Evolutionary conservation across 2,329 filamentous ascomycete species (phyloP).

Genomic region (Trichoderma polysporum): DNA sequence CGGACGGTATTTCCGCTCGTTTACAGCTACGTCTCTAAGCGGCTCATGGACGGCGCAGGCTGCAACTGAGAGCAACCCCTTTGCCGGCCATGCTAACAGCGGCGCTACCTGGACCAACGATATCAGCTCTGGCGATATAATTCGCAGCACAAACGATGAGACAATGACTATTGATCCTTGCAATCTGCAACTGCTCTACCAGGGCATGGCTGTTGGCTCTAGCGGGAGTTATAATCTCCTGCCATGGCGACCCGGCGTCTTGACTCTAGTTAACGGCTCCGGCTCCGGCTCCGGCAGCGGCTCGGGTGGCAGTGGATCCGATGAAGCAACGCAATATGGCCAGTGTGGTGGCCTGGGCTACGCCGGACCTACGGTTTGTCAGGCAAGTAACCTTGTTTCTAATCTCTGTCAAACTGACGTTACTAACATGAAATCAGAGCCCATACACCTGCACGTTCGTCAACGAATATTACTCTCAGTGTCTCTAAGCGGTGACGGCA

Average conservation of each 20-base stretch:
- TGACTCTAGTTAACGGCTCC: neutral
- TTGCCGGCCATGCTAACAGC: neutral
- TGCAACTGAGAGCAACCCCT: neutral
- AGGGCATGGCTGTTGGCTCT: neutral
- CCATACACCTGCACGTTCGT: neutral
- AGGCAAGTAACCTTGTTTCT: neutral
- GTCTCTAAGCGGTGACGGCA: neutral
- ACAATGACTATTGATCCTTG: neutral
- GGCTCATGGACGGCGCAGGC: neutral
- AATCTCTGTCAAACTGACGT: neutral
- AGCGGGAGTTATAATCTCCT: neutral
- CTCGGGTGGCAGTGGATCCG: neutral
- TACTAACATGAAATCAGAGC: neutral
- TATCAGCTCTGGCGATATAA: neutral
- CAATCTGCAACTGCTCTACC: neutral
- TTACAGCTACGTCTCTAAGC: neutral
- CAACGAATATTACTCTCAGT: neutral
- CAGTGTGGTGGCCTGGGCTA: neutral
- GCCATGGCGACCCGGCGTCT: neutral
- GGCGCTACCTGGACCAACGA: neutral
- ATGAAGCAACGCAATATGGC: neutral
- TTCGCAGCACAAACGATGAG: neutral
- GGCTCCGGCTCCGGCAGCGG: neutral
- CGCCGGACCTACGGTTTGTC: neutral
- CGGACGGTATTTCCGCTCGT: neutral